Base-by-base conservation (phyloP, 106 monocot genomes). In the Posidonia australis region DNA sequence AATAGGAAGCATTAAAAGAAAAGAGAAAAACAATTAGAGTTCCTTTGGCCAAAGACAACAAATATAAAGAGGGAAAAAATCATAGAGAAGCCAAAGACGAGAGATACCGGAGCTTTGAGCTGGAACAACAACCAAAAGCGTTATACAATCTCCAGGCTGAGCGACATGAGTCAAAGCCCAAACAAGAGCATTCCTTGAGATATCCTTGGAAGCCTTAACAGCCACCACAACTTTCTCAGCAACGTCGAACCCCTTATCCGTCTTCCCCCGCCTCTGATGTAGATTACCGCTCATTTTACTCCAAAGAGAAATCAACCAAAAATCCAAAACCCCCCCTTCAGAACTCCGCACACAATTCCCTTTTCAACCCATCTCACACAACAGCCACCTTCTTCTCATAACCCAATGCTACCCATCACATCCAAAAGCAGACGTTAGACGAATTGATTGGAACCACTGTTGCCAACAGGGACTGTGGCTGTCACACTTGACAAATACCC, bases 131-230 rank as follows among this genome's bases (percentile, higher is more conserved):
- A 74, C 67, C 36, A 74, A 16, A 11, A 74, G 66, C 13, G 60
- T 67, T 14, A 74, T 74, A 13, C 66, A 67, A 55, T 67, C 74
- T 21, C 74, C 74, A 49, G 74, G 74, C 17, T 74, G 74, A 41
- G 57, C 74, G 60, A 74, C 74, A 51, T 74, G 66, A 17, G 74
- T 60, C 23, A 74, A 59, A 60, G 74, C 74, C 74, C 74, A 74
- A 59, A 74, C 74, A 58, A 74, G 66, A 20, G 67, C 74, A 17
- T 30, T 60, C 43, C 67, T 74, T 0, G 74, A 56, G 31, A 74
- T 74, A 21, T 67, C 74, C 26, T 74, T 74, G 18, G 74, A 67
- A 48, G 59, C 57, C 49, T 74, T 74, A 11, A 67, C 74, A 23
- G 74, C 74, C 60, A 74, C 74, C 30, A 74, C 58, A 32, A 60